Evolutionary conservation across 257 asterid genomes (phyloP).

Genomic region (Fraxinus excelsior): DNA sequence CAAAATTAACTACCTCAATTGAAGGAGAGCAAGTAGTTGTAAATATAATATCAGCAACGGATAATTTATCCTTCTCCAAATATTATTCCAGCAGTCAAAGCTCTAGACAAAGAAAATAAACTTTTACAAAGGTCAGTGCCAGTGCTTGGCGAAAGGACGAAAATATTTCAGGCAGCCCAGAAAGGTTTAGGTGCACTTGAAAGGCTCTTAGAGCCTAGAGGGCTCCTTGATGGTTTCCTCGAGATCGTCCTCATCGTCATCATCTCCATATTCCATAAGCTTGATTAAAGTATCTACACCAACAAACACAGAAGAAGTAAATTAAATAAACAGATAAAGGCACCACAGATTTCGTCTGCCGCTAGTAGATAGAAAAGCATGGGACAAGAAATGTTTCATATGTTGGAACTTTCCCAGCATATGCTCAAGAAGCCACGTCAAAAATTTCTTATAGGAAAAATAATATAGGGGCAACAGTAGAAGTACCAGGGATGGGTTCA

Average conservation of each 20-base stretch:
- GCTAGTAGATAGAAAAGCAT: neutral
- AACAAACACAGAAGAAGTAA: neutral
- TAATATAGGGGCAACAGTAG: neutral
- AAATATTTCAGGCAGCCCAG: slow-evolving; percentile 59
- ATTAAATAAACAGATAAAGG: neutral
- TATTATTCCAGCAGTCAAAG: neutral
- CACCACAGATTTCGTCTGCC: neutral
- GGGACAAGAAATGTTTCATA: neutral
- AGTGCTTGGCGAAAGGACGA: neutral
- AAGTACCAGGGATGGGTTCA: slow-evolving; percentile 70
- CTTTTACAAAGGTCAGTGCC: neutral
- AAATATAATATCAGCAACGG: neutral
- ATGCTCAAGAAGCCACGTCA: neutral
- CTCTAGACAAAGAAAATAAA: neutral
- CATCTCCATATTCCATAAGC: slow-evolving; percentile 95
- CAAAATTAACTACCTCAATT: neutral
- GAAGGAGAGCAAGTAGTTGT: neutral
- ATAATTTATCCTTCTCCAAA: neutral
- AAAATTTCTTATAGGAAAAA: neutral
- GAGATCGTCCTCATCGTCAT: slow-evolving; percentile 30
- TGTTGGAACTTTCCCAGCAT: neutral
- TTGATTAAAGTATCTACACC: slow-evolving; percentile 74
- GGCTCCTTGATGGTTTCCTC: slow-evolving; percentile 28
- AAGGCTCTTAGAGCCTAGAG: slow-evolving; percentile 29
- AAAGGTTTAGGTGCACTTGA: slow-evolving; percentile 59